Evolutionary conservation across 2,329 filamentous ascomycete genomes (phyloP), one percentile per base, ranked within the genome.

Genomic region (Neonectria magnoliae): DNA sequence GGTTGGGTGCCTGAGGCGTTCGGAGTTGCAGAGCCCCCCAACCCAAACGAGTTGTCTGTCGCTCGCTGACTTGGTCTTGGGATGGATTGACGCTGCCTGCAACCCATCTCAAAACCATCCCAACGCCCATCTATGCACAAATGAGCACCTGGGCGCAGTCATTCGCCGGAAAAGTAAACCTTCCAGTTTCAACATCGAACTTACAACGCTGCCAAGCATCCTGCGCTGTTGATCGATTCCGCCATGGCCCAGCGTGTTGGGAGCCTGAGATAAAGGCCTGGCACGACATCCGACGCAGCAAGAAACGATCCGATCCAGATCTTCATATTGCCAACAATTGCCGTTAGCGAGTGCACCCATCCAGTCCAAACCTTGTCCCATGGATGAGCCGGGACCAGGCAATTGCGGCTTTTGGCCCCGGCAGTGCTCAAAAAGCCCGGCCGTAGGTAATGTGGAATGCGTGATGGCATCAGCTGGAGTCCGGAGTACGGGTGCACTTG

Each of bases 261-360:
- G n/a, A 42, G n/a, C 33, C 42, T 51, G 45, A 20, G 36, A 51
- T 25, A n/a, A 13, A 50, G 29, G 47, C 29, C 13, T n/a, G 27
- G 16, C 11, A 51, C 25, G 33, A 51, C 52, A 44, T 27, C 38
- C 5, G 14, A n/a, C 36, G 16, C 9, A 16, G 38, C 10, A 5
- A 54, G 42, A 25, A 48, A 55, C 55, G 50, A 50, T 58, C 33
- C 50, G 55, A 63, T 63, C 55, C 51, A 54, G 60, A 62, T 62
- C 54, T 18, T 44, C 27, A 25, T 63, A 25, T 63, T 53, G 31
- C 13, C 56, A 51, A 41, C 52, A 55, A 54, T 33, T 63, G 50
- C 60, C 55, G 60, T 54, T 54, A 50, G 20, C 14, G 33, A 38
- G 33, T 16, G 11, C 31, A 36, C 41, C 38, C 36, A 27, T 16